Evolutionary conservation across 257 asterid species (phyloP).

Genomic region (Solanum etuberosum): DNA sequence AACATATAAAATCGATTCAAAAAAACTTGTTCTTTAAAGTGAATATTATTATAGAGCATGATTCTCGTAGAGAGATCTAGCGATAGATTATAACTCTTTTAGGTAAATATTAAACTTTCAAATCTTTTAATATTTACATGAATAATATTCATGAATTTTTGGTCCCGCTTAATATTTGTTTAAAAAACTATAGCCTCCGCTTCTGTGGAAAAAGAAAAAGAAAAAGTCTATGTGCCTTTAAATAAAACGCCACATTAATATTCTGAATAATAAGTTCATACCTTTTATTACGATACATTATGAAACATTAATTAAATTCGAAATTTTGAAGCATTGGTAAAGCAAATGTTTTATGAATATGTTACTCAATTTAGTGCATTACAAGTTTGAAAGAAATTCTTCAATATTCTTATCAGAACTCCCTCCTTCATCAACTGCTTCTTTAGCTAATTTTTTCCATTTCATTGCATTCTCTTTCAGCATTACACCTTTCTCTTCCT

Average conservation of each 20-base stretch:
- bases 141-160: no score
- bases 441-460: not conserved
- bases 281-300: not conserved
- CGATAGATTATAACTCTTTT: not conserved
- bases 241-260: no score
- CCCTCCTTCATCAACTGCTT: not conserved
- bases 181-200: no score
- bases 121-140: no score
- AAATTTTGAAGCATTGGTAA: not conserved
- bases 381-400: not conserved
- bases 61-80: not conserved
- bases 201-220: no score
- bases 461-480: not conserved
- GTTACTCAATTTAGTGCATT: not conserved
- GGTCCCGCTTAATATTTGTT: no score
- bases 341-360: no score
- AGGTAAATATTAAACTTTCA: not conserved
- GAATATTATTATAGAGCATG: not conserved
- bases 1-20: not conserved
- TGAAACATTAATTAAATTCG: no score
- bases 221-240: no score
- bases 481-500: conserved; percentile 2
- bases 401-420: not conserved
- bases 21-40: not conserved
- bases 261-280: not conserved